Evolutionary conservation across 768 basidiomycete species (phyloP).

Genomic region (Solioccasus polychromus): DNA sequence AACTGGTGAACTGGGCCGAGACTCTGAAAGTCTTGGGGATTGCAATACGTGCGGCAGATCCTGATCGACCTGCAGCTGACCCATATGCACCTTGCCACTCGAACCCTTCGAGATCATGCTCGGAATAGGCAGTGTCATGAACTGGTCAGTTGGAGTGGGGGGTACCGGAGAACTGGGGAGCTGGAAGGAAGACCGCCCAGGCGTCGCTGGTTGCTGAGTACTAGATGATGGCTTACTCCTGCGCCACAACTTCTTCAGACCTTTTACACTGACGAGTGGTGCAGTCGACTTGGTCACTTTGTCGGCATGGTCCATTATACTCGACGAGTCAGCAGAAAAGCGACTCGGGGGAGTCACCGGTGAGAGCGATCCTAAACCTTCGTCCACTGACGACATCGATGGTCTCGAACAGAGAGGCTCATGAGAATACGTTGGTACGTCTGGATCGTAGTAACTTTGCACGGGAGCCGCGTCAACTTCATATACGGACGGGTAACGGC

Average conservation of each 20-base stretch:
- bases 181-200: conserved; percentile 37
- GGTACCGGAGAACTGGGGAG: conserved; percentile 27
- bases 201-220: conserved; percentile 36
- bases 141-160: conserved; percentile 34
- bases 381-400: conserved; percentile 25
- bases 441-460: conserved; percentile 45
- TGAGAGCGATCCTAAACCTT: conserved; percentile 12
- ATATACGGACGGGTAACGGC: conserved; percentile 58
- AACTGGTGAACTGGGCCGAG: conserved; percentile 28
- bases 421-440: conserved; percentile 20
- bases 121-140: conserved; percentile 27
- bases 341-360: conserved; percentile 49
- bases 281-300: conserved; percentile 31
- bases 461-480: conserved; percentile 30
- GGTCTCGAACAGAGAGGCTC: conserved; percentile 22
- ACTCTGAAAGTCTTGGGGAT: conserved; percentile 34
- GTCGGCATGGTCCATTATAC: conserved; percentile 30
- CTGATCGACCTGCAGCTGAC: conserved; percentile 67
- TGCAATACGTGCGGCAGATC: conserved; percentile 46
- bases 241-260: conserved; percentile 75
- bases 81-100: conserved; percentile 33
- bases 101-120: conserved; percentile 5
- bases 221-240: conserved; percentile 53
- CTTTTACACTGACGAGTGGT: conserved; percentile 70
- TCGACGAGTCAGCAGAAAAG: conserved; percentile 74